Conservation (phyloP, 108 stramenopile genomes). For the Fistulifera solaris region DNA sequence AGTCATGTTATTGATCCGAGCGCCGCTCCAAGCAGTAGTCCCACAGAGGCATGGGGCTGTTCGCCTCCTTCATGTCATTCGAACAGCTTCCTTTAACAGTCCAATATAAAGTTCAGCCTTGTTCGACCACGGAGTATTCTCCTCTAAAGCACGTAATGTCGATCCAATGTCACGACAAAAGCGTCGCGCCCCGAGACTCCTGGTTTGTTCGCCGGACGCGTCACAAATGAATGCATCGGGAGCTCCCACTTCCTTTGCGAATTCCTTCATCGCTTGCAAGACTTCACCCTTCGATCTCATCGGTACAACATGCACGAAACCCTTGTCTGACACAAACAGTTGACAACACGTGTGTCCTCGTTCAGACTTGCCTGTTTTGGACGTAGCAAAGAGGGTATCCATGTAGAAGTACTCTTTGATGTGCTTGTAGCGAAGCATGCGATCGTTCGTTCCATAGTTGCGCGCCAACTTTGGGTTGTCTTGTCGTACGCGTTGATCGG, state of each 20-base stretch:
- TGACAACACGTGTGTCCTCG: slow-evolving; percentile 2
- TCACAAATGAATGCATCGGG: slow-evolving; percentile 21
- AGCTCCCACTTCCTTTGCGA: slow-evolving; percentile 29
- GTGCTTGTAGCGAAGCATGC: slow-evolving; percentile 17
- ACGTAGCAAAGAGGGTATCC: no score
- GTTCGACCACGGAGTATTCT: slow-evolving; percentile 26
- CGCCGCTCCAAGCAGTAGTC: slow-evolving; percentile 33
- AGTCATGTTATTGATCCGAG: slow-evolving; percentile 23
- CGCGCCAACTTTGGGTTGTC: slow-evolving; percentile 3
- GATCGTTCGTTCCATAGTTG: slow-evolving; percentile 21
- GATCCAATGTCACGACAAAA: slow-evolving; percentile 23
- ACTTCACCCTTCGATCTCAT: slow-evolving; percentile 17
- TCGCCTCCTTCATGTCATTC: slow-evolving; percentile 20
- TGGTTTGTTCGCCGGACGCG: slow-evolving; percentile 1
- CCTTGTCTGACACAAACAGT: slow-evolving; percentile 1
- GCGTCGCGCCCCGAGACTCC: not conserved
- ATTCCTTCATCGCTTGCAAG: slow-evolving; percentile 13
- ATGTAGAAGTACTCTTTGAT: slow-evolving; percentile 5
- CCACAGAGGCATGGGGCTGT: slow-evolving; percentile 28
- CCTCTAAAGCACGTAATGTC: slow-evolving; percentile 14
- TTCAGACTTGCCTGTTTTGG: not conserved
- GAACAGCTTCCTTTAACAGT: slow-evolving; percentile 22
- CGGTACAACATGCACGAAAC: slow-evolving; percentile 5
- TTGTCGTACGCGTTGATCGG: slow-evolving; percentile 9
- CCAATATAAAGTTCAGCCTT: slow-evolving; percentile 28